Evolutionary conservation across 2,329 filamentous ascomycete genomes (phyloP), one percentile per base, ranked within the genome.

Genomic region (Didymella segeticola): DNA sequence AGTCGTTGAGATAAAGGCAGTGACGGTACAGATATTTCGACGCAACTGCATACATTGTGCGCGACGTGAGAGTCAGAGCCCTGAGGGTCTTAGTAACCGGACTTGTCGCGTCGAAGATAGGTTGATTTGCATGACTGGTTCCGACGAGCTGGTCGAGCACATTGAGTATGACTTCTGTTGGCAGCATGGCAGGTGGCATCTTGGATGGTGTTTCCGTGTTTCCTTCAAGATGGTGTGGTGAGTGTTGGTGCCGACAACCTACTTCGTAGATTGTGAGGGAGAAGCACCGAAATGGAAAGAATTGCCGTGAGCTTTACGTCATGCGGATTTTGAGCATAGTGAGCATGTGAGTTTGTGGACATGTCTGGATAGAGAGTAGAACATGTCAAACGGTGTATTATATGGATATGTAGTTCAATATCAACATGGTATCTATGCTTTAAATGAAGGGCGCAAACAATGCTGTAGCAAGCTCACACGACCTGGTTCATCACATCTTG

Each of bases 91-190:
- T 66, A 5, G 68, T 70, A 31, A 63, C 45, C 6, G 43, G 31
- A 22, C 58, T 49, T 5, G 63, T 61, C 11, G 55, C 47, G 33
- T 61, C 63, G 15, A 65, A 68, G 20, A 71, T 51, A 2, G 63
- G 61, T 25, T 57, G 49, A 3, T 23, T 39, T 27, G 60, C 57
- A 39, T 58, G 34, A 19, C 46, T 49, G 11, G 53, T 64, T 5
- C 51, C 57, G 11, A 69, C 61, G 11, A 72, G 58, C 46, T 70
- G 62, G 31, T 72, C 68, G 17, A 72, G 58, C 12, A 70, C 46
- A 20, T 59, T 53, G 11, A 69, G 53, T 26, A 70, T 65, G 1
- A 71, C 47, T 31, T 72, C 69, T 3, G 56, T 36, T 2, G 69
- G 68, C 7, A 72, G 56, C 38, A 14, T n/a, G 23, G 34, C 4